These are phyloP conservation scores for Alternaria sp. DNA, from an alignment of 2,329 filamentous ascomycete species.

Conservation along the genomic window DNA sequence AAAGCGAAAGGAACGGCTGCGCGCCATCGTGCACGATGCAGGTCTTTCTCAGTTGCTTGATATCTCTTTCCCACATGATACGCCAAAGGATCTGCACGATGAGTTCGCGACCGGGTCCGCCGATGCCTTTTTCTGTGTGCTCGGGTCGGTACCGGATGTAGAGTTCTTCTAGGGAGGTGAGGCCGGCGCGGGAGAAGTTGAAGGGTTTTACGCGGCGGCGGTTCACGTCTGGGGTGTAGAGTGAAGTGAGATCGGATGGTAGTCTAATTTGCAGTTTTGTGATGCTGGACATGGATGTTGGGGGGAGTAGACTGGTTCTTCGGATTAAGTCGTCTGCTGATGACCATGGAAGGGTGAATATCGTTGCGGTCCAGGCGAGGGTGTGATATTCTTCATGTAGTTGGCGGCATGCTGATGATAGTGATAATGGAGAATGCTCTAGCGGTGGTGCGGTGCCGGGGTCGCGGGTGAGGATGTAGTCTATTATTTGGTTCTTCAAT, in stretches of 20 bases:
- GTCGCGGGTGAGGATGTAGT: conserved; percentile 16
- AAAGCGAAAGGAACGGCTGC: conserved; percentile 6
- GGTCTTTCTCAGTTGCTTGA: conserved; percentile 16
- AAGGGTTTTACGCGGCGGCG: conserved; percentile 13
- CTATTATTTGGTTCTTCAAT: conserved; percentile 23
- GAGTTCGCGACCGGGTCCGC: conserved; percentile 2
- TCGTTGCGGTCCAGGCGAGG: conserved; percentile 16
- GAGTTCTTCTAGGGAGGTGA: conserved; percentile 20
- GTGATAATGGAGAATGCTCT: conserved; percentile 17
- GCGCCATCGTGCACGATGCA: conserved; percentile 22
- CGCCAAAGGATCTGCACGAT: conserved; percentile 19
- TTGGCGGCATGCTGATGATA: conserved; percentile 25
- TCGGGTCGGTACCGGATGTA: conserved; percentile 15
- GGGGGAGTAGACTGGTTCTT: conserved; percentile 1
- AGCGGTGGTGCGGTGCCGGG: conserved; percentile 10
- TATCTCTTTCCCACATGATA: conserved; percentile 15
- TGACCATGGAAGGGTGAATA: conserved; percentile 13
- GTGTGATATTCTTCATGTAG: conserved; percentile 19
- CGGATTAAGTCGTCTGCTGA: not conserved
- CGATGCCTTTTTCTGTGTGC: not conserved
- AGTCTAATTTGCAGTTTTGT: conserved; percentile 17
- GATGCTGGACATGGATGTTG: not conserved
- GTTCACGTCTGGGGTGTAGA: conserved; percentile 4
- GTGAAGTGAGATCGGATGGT: not conserved
- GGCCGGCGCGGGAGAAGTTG: conserved; percentile 14